Conservation (phyloP, 2,329 filamentous ascomycete species). For the Davidsoniella virescens region DNA sequence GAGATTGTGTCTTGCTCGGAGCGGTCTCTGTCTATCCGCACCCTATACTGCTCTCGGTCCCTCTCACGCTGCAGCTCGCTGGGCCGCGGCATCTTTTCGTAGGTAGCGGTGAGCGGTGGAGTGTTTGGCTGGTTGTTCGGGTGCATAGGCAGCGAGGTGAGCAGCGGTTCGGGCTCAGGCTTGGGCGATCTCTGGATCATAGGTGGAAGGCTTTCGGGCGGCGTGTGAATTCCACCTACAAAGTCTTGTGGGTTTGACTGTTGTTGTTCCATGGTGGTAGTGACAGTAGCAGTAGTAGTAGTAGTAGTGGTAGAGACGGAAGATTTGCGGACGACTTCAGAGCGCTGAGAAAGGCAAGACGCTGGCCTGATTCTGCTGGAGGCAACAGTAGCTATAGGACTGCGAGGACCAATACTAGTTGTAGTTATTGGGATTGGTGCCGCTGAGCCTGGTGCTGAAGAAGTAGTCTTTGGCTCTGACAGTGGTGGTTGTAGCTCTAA, state of each 20-base stretch:
- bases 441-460: no score
- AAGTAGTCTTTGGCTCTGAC: no score
- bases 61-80: no score
- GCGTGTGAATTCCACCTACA: not conserved
- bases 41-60: no score
- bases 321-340: not conserved
- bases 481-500: no score
- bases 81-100: not conserved
- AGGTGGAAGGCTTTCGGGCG: constrained; percentile 2
- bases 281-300: not conserved
- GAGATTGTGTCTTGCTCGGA: no score
- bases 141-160: no score
- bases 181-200: not conserved
- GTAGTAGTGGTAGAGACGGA: not conserved
- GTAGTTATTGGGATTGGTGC: no score
- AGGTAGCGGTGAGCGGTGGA: not conserved
- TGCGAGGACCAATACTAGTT: no score
- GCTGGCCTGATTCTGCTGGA: not conserved
- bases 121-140: no score
- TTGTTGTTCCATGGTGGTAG: not conserved
- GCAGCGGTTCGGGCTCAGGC: not conserved
- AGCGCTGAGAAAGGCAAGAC: not conserved
- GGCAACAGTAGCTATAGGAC: no score
- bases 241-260: not conserved
- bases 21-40: no score